Percentiles rank a stretch among this genome's conserved stretches.
Conservation (phyloP, 495 filamentous ascomycete genomes). For the Cercophora sp. region DNA sequence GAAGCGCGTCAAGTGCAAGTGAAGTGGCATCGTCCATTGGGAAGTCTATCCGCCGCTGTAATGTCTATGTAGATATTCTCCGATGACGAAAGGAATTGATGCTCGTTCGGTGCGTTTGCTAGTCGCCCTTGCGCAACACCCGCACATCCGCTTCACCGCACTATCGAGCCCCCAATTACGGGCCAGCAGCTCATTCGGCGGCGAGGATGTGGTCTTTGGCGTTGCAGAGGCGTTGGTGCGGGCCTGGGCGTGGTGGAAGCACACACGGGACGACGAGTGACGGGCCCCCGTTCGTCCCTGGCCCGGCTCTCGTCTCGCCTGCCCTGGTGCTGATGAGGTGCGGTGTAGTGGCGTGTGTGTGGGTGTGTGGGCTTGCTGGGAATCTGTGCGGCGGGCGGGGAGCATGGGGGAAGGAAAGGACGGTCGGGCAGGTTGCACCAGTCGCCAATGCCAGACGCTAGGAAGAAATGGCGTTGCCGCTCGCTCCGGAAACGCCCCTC, state of each 20-base stretch:
- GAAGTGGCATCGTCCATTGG: no score
- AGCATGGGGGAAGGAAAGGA: slow-evolving; percentile 21
- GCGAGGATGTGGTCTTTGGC: background rate
- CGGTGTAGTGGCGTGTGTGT: no score
- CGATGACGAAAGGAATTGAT: slow-evolving; percentile 3
- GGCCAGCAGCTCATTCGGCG: background rate
- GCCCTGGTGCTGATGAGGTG: background rate
- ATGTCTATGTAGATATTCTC: slow-evolving; percentile 7
- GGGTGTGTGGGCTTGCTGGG: no score
- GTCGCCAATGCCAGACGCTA: slow-evolving; percentile 20
- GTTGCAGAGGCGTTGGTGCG: background rate
- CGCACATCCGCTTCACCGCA: background rate
- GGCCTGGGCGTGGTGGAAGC: background rate
- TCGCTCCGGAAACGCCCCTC: slow-evolving; percentile 32
- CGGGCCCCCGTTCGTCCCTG: background rate
- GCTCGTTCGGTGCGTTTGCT: no score
- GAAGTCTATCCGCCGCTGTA: no score
- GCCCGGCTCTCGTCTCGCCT: background rate
- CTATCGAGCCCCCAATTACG: background rate
- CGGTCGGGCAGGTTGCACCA: slow-evolving; percentile 20
- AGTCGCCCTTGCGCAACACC: background rate
- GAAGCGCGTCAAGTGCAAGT: no score
- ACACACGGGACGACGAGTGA: slow-evolving; percentile 2
- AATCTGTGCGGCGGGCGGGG: slow-evolving; percentile 19
- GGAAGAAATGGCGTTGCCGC: slow-evolving; percentile 32